Evolutionary conservation across 1,284 basidiomycete species (phyloP), one percentile per base, ranked within the genome.

Genomic region (Microbotryum intermedium): DNA sequence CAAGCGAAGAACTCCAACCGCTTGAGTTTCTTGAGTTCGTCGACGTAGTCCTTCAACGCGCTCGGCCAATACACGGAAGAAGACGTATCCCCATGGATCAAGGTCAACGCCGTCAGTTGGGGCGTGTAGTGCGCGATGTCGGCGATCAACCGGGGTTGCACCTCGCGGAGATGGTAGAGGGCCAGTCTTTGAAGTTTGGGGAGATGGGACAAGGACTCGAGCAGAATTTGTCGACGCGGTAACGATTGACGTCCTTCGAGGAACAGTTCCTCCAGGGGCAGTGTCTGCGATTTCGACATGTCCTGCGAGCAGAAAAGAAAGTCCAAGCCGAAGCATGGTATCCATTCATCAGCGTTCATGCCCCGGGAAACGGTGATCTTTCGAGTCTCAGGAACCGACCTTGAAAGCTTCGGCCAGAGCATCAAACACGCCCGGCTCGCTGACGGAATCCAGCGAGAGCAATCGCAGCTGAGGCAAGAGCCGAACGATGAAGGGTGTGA

Each of bases 181-280:
- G 66, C 61, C 25, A 68, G 58, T 10, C 66, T 53, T 10, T 45
- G 44, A 9, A 68, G 51, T 10, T n/a, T 11, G 6, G 61, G 59
- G 4, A 59, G 51, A 16, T 55, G 54, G 7, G 42, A 25, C 23
- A 68, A 42, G 2, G 66, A 50, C 4, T 26, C 1, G 9, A 68
- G 9, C 45, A 68, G 56, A 43, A 49, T 20, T 20, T 57, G 34
- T 10, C 62, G 57, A 28, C 65, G 58, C 0, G 28, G 13, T 1
- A 43, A 2, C 1, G 47, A 5, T 28, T 55, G 56, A 1, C 53
- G 57, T 8, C 66, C 66, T 53, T 68, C 66, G 58, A 68, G 64
- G 56, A 68, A 68, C 7, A 68, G 59, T 53, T 68, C 66, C 6
- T 57, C 56, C 43, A 68, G 59, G 0, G 64, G 66, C 5, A 61